Percentiles rank a stretch among this genome's conserved stretches.
Conservation (phyloP, 805 yeast species). For the Ogataea siamensis region DNA sequence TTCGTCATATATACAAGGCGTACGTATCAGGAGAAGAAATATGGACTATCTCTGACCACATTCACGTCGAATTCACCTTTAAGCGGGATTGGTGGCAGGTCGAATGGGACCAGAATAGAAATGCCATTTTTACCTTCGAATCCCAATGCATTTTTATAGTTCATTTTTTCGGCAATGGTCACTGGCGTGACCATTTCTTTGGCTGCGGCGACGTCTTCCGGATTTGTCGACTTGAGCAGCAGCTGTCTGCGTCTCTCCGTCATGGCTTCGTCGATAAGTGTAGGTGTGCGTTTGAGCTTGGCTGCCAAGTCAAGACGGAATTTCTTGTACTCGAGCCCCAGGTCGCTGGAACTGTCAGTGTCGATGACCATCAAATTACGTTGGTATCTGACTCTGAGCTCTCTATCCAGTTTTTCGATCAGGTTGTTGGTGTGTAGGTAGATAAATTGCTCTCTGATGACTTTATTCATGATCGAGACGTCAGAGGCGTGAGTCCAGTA, state of each 20-base stretch:
- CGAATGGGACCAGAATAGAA: slow-evolving; percentile 63
- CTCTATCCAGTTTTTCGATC: slow-evolving; percentile 66
- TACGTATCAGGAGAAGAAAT: slow-evolving; percentile 57
- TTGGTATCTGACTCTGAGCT: slow-evolving; percentile 76
- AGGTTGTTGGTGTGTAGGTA: slow-evolving; percentile 72
- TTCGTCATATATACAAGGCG: slow-evolving; percentile 12
- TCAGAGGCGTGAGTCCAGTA: slow-evolving; percentile 97
- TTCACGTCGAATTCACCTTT: slow-evolving; percentile 83
- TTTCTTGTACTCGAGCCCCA: slow-evolving; percentile 48
- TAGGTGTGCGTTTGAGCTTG: slow-evolving; percentile 49
- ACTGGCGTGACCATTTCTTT: slow-evolving; percentile 65
- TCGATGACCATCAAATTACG: slow-evolving; percentile 62
- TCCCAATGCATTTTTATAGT: slow-evolving; percentile 19
- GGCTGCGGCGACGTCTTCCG: slow-evolving; percentile 48
- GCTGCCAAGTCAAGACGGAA: slow-evolving; percentile 48
- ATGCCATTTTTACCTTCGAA: slow-evolving; percentile 25
- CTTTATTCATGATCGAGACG: slow-evolving; percentile 65
- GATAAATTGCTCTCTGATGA: slow-evolving; percentile 77
- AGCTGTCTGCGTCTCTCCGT: slow-evolving; percentile 64
- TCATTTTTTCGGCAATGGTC: slow-evolving; percentile 44
- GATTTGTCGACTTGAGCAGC: slow-evolving; percentile 51
- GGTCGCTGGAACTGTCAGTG: slow-evolving; percentile 50
- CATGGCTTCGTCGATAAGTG: slow-evolving; percentile 69
- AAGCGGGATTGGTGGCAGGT: slow-evolving; percentile 68
- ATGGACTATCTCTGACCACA: slow-evolving; percentile 66